A percentile compares a stretch with the other conserved stretches of the same genome.
These are phyloP conservation scores for Trypanosoma brucei DNA, from an alignment of 208 protist species.

Conservation along the genomic window DNA sequence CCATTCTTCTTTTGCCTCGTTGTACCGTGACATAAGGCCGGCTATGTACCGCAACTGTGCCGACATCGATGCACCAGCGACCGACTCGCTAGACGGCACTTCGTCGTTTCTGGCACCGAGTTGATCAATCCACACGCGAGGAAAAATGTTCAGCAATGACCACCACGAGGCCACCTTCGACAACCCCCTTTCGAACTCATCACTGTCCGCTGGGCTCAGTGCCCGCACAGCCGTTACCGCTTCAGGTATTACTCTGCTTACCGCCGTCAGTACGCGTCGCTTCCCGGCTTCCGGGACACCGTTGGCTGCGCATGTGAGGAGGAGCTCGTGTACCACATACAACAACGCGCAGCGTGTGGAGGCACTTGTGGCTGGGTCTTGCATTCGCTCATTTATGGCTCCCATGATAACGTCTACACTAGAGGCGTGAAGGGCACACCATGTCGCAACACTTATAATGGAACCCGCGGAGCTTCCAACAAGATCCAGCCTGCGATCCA, in stretches of 20 bases:
- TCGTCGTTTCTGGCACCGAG: slow-evolving; percentile 29
- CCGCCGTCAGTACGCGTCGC: slow-evolving; percentile 50
- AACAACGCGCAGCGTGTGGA: slow-evolving; percentile 53
- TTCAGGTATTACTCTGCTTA: slow-evolving; percentile 42
- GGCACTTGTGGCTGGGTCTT: slow-evolving; percentile 35
- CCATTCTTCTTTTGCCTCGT: slow-evolving; percentile 61
- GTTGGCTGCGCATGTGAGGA: slow-evolving; percentile 64
- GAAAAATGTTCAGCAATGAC: slow-evolving; percentile 74
- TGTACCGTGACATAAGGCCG: slow-evolving; percentile 54
- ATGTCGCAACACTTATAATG: slow-evolving; percentile 79
- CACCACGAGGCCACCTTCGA: slow-evolving; percentile 69
- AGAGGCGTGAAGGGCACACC: slow-evolving; percentile 80
- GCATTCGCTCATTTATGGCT: slow-evolving; percentile 54
- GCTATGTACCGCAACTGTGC: slow-evolving; percentile 39
- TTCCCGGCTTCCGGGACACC: slow-evolving; percentile 61
- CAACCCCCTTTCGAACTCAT: slow-evolving; percentile 36
- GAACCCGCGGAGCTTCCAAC: slow-evolving; percentile 64
- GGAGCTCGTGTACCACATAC: slow-evolving; percentile 81
- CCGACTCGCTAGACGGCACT: slow-evolving; percentile 12
- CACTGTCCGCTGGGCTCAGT: slow-evolving; percentile 20
- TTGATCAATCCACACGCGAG: slow-evolving; percentile 57
- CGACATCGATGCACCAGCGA: slow-evolving; percentile 22
- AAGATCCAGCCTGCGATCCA: slow-evolving; percentile 62
- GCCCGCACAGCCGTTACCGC: slow-evolving; percentile 40
- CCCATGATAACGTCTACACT: slow-evolving; percentile 64